Evolutionary conservation across 192 early-diverging fungal species (phyloP), one percentile per base, ranked within the genome.

Genomic region (Phycomyces nitens): DNA sequence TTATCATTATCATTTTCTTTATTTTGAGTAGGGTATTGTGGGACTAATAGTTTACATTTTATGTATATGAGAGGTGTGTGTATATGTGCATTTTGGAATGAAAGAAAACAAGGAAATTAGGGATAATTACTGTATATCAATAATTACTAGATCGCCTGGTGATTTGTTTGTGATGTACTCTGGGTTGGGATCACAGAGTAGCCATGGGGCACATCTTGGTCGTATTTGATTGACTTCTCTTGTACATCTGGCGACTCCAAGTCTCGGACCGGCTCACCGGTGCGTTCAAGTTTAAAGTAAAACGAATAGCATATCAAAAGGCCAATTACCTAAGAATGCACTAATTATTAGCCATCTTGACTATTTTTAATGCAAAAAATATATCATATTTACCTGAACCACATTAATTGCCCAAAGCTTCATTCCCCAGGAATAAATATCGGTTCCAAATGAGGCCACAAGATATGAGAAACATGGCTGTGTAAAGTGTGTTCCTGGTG

Each of bases 371-470:
- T 7, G 7, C 9, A 43, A 24, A 14, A 15, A 5, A 58, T 11
- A 43, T 2, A 22, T 21, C 20, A 34, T 55, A 0, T 3, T 47
- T 60, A 60, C 58, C 22, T 60, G 58, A 26, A 60, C 47, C 58
- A 60, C 22, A 29, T 60, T 60, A n/a, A 60, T 49, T 14, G 47
- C 5, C 21, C 41, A 60, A 47, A 60, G 47, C 15, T n/a, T n/a
- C 42, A 60, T 29, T 1, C 58, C 58, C 58, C 58, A 60, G 9
- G 29, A 12, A 50, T 43, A 60, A 9, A 60, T 49, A 9, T 40
- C 47, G 5, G 41, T 2, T 24, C 58, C 58, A 47, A 60, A 49
- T 26, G 3, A 5, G 1, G 42, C 27, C 16, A 26, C 41, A n/a
- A 60, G 11, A 29, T 47, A 10, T 8, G 44, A 9, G 23, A 47